Base-by-base conservation (phyloP, 345 rosid genomes). In the Arabis hirsuta region DNA sequence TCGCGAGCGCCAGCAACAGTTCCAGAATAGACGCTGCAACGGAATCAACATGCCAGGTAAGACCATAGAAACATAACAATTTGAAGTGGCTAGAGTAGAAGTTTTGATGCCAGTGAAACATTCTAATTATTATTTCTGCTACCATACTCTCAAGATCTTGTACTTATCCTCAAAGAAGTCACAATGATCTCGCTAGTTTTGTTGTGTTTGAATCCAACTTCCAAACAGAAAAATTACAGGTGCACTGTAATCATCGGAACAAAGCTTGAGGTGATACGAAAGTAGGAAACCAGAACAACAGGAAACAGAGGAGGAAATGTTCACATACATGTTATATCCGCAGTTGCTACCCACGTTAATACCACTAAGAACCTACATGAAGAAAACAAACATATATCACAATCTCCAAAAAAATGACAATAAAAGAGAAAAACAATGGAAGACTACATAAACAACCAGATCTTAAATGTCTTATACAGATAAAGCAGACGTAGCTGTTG, bases 1-100 rank as follows among this genome's bases (percentile, higher is more conserved):
- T 94, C 96, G 34, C 96, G 91, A 79, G 97, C 96, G 14, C 98
- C 96, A 10, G 96, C 97, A 56, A 94, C 96, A n/a, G 98, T 91
- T 67, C 97, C 97, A 43, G 99, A 91, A 77, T 88, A 91, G 67
- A 88, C 82, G 4, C 97, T 91, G 90, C 76, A 47, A 70, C 42
- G 76, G 44, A 66, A 72, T 52, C 65, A 31, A 59, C 41, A 60
- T 53, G 38, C 55, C n/a, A 61, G 70, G 52, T 51, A 32, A 61
- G 29, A 38, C 32, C 20, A 55, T 20, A 65, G 12, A 65, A 47
- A 36, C 16, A 44, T 20, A 34, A 24, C 8, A 73, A 47, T 11
- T 56, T 47, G 32, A 43, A 51, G 7, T 53, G 3, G 67, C 54
- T 19, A 50, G 10, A 44, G 57, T 13, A 43, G 29, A 63, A 19